phyloP scores from a whole-genome alignment of 352 stramenopile species.

The Pseudoperonospora humuli region DNA sequence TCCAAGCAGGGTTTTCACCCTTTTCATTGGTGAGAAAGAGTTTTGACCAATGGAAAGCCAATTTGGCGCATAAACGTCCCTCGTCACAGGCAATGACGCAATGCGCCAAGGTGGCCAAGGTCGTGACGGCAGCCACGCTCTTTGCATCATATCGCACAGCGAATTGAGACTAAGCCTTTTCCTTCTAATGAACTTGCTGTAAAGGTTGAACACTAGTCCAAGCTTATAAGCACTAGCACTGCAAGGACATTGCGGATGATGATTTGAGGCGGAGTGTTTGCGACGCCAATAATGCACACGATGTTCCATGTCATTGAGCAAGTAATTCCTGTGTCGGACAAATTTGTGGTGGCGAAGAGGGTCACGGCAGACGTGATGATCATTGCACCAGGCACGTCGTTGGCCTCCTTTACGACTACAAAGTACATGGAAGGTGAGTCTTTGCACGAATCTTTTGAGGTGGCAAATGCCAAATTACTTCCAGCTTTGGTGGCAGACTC shows the following conservation, averaged over 20 bases:
- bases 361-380: constrained; percentile 38
- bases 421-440: constrained; percentile 33
- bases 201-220: too few relatives aligned
- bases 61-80: too few relatives aligned
- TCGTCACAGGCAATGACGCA: too few relatives aligned
- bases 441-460: constrained; percentile 26
- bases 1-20: constrained; percentile 12
- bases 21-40: constrained; percentile 2
- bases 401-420: constrained; percentile 35
- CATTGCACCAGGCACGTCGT: constrained; percentile 31
- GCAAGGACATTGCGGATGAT: constrained; percentile 68
- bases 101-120: too few relatives aligned
- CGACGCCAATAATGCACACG: constrained; percentile 84
- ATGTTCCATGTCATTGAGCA: constrained; percentile 84
- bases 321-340: constrained; percentile 21
- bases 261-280: constrained; percentile 79
- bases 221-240: constrained; percentile 18
- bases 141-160: too few relatives aligned
- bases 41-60: too few relatives aligned
- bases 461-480: constrained; percentile 28
- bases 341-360: constrained; percentile 30
- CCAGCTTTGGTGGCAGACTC: constrained; percentile 35
- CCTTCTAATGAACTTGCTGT: too few relatives aligned
- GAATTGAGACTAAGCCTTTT: too few relatives aligned
- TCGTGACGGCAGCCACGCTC: too few relatives aligned